A percentile compares a stretch with the other conserved stretches of the same genome.
These are phyloP conservation scores for Flaveria ramosissima DNA, from an alignment of 129 eudicot species.

Conservation along the genomic window DNA sequence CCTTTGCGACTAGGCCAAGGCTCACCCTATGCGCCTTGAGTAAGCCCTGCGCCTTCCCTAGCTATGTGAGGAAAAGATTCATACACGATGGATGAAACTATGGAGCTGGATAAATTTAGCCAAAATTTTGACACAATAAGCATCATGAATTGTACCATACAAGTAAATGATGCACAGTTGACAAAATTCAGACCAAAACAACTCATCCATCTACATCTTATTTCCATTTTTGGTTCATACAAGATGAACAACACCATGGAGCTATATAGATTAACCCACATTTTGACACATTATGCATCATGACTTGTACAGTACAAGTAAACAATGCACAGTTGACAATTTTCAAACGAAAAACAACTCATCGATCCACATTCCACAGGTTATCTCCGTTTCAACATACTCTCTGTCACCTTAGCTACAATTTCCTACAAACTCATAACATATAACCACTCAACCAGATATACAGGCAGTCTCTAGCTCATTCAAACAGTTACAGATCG, in stretches of 20 bases:
- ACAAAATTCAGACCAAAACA: too few species aligned
- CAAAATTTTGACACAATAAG: too few species aligned
- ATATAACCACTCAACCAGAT: neutral
- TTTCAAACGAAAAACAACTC: neutral
- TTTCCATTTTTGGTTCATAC: neutral
- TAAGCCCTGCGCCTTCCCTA: too few species aligned
- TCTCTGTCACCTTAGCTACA: neutral
- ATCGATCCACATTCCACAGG: neutral
- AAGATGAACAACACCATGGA: neutral
- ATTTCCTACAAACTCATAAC: neutral
- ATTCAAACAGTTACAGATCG: constrained; percentile 24
- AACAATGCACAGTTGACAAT: constrained; percentile 1
- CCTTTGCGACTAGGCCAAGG: too few species aligned
- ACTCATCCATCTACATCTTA: too few species aligned
- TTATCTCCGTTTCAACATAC: neutral
- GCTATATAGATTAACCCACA: too few species aligned
- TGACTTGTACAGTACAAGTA: constrained; percentile 29
- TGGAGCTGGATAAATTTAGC: too few species aligned
- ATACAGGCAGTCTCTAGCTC: neutral
- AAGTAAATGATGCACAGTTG: too few species aligned
- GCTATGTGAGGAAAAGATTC: too few species aligned
- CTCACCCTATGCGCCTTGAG: too few species aligned
- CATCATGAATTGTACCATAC: too few species aligned
- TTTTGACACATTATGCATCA: neutral
- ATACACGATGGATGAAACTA: too few species aligned